Percentiles rank a stretch among this genome's conserved stretches.
Conservation (phyloP, 2,329 filamentous ascomycete genomes). For the Colletotrichum somersetense region DNA sequence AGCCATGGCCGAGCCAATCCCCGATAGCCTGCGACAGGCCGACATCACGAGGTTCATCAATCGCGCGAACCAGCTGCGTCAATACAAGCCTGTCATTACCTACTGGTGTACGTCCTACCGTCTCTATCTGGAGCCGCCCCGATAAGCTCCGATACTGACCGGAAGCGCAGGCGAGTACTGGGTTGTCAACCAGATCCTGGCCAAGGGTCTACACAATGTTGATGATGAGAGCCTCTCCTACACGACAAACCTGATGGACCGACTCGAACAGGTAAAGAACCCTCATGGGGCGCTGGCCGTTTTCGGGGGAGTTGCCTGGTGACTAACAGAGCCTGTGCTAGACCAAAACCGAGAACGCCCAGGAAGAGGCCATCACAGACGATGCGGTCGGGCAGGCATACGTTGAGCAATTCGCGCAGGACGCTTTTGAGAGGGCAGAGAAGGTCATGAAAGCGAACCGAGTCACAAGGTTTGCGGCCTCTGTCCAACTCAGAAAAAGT, state of each 20-base stretch:
- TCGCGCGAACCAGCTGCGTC: constrained; percentile 86
- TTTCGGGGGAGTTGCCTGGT: neutral
- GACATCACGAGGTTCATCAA: constrained; percentile 88
- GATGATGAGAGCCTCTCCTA: constrained; percentile 85
- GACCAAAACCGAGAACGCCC: constrained; percentile 78
- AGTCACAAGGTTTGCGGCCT: constrained; percentile 69
- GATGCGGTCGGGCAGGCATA: constrained; percentile 90
- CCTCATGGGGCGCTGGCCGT: no score
- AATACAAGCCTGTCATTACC: constrained; percentile 85
- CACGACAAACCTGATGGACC: constrained; percentile 89
- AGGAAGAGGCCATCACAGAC: constrained; percentile 87
- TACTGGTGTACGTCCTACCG: constrained; percentile 85
- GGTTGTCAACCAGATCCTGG: constrained; percentile 91
- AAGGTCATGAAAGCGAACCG: constrained; percentile 85
- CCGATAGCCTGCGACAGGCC: constrained; percentile 79
- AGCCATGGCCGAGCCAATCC: constrained; percentile 78
- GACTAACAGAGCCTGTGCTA: constrained; percentile 48
- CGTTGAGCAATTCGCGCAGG: constrained; percentile 91
- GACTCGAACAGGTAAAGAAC: constrained; percentile 79
- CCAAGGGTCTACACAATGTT: constrained; percentile 80
- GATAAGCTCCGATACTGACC: constrained; percentile 13
- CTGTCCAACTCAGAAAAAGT: neutral
- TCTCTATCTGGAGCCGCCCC: neutral
- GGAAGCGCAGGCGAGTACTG: constrained; percentile 80
- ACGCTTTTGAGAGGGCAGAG: constrained; percentile 88